phyloP scores from a whole-genome alignment of 768 basidiomycete species.

The Cystofilobasidium macerans region DNA sequence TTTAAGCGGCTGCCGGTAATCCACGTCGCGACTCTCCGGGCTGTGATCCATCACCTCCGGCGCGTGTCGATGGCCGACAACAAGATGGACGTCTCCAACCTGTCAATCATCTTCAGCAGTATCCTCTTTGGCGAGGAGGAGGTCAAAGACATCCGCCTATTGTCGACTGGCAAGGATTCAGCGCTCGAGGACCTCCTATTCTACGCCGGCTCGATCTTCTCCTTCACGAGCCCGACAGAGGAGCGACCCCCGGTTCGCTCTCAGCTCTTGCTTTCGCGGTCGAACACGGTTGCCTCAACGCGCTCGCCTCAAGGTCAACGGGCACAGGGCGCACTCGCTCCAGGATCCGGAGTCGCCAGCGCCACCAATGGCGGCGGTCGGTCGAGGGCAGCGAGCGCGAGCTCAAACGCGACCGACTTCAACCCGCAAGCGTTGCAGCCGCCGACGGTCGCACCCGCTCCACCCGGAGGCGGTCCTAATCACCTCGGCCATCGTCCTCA shows the following conservation, averaged over 20 bases:
- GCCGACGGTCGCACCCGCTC: neutral
- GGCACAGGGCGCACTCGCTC: neutral
- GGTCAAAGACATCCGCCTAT: constrained; percentile 9
- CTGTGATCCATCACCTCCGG: constrained; percentile 17
- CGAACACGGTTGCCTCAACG: constrained; percentile 1
- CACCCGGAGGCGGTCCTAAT: neutral
- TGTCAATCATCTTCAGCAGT: constrained; percentile 21
- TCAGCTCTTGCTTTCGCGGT: neutral
- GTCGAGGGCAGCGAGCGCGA: neutral
- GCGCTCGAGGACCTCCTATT: constrained; percentile 22
- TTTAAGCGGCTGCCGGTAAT: constrained; percentile 22
- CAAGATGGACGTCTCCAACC: constrained; percentile 7
- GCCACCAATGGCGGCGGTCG: neutral
- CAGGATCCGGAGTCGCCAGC: neutral
- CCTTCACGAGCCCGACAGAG: neutral
- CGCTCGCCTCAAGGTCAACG: neutral
- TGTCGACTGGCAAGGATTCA: constrained; percentile 17
- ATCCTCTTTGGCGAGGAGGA: constrained; percentile 26
- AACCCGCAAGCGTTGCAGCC: neutral
- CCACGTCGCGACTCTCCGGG: constrained; percentile 12
- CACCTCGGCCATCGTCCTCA: no score
- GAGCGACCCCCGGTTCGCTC: neutral
- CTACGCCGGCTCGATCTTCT: constrained; percentile 19
- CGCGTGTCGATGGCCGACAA: constrained; percentile 19
- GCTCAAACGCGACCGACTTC: constrained; percentile 7